Evolutionary conservation across 306 rosid genomes (phyloP), one percentile per base, ranked within the genome.

Genomic region (Prosopis cineraria): DNA sequence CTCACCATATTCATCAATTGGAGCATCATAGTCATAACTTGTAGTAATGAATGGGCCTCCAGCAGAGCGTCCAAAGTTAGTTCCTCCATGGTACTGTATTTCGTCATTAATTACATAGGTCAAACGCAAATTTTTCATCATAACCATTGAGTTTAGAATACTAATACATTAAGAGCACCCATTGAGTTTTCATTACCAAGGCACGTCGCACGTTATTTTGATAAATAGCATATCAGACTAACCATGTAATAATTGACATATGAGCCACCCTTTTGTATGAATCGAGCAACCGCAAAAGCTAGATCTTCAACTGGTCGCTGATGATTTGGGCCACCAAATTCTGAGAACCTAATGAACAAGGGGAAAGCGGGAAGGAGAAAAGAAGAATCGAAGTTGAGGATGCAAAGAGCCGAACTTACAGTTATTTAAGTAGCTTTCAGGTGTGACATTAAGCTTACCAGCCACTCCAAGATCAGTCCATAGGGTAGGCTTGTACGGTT

Each of bases 381-480:
- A 68, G 55, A 25, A 76, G 12, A 73, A 22, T 43, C 68, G 65
- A 50, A 68, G 44, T 63, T n/a, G 19, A 37, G 31, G 64, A 77
- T 63, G 77, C 16, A 67, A 75, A 64, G 29, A 72, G 77, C 34
- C 19, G n/a, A 25, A 36, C 40, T 48, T 45, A 66, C 30, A 72
- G 70, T 8, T 40, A 39, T 13, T 22, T 11, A 62, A 70, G 48
- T 22, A 60, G 76, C 37, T 53, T 53, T 41, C 58, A 60, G 52
- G 70, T 37, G 45, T 36, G 74, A 55, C 12, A 24, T 45, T 65
- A 70, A 25, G 41, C 84, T 88, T 88, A 95, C 99, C 99, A 95
- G 86, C 99, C 99, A 87, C 90, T 95, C 99, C 99, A 95, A 71
- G 92, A 76, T 95, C 99, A 0, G 99, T 95, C 99, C 99, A 95